Percentiles rank a stretch among this genome's conserved stretches.
Conservation (phyloP, 139 green algal species). For the Picochlorum costavermella region DNA sequence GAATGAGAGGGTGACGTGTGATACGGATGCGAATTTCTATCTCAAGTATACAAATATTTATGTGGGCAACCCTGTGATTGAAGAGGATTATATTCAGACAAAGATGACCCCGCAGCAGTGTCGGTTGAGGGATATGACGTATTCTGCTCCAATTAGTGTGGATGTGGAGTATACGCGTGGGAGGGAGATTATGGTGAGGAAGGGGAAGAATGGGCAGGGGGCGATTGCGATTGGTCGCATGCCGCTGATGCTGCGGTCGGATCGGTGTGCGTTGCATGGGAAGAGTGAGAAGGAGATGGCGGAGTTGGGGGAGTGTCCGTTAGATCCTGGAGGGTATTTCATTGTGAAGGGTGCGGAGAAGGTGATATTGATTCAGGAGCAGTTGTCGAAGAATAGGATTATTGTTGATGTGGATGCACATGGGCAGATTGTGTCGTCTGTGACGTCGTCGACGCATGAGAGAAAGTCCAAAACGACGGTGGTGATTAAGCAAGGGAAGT, state of each 20-base stretch:
- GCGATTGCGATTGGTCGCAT: slow-evolving; percentile 89
- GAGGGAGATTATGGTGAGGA: slow-evolving; percentile 79
- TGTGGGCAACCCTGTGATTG: slow-evolving; percentile 80
- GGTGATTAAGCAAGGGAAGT: slow-evolving; percentile 65
- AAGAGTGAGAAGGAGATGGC: slow-evolving; percentile 84
- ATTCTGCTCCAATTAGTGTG: slow-evolving; percentile 91
- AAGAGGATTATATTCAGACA: slow-evolving; percentile 80
- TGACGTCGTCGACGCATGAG: slow-evolving; percentile 91
- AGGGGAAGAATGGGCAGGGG: slow-evolving; percentile 57
- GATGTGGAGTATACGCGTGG: slow-evolving; percentile 97
- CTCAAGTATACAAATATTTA: slow-evolving; percentile 92
- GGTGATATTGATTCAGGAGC: slow-evolving; percentile 99
- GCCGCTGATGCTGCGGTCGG: slow-evolving; percentile 94
- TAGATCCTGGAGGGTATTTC: slow-evolving; percentile 98
- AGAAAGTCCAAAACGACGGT: slow-evolving; percentile 97
- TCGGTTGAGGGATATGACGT: slow-evolving; percentile 90
- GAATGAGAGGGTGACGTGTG: slow-evolving; percentile 89
- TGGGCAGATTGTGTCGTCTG: slow-evolving; percentile 49
- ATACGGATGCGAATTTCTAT: slow-evolving; percentile 97
- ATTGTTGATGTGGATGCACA: slow-evolving; percentile 80
- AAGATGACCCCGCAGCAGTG: slow-evolving; percentile 96
- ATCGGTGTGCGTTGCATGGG: slow-evolving; percentile 66
- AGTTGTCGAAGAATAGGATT: slow-evolving; percentile 98
- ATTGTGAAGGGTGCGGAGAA: slow-evolving; percentile 87
- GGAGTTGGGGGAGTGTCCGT: slow-evolving; percentile 84